phyloP scores from a whole-genome alignment of 345 rosid species.

The Mercurialis annua region DNA sequence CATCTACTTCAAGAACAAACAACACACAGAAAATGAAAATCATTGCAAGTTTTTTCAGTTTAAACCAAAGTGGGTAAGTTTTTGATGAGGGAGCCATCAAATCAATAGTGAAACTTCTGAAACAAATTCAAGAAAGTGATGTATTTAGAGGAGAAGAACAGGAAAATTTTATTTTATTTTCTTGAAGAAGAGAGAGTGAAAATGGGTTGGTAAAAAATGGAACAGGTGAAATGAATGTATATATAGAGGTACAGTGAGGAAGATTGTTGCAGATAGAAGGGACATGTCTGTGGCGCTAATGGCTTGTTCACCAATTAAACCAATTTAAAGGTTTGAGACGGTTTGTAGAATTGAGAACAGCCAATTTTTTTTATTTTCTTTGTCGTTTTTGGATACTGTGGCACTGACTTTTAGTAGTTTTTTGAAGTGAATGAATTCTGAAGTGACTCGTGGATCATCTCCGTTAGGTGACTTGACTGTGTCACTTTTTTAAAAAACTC shows the following conservation, averaged over 20 bases:
- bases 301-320: constrained; percentile 26
- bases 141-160: neutral
- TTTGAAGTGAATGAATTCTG: constrained; percentile 12
- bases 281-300: constrained; percentile 30
- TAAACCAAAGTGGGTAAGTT: constrained; percentile 16
- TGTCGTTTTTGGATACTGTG: constrained; percentile 34
- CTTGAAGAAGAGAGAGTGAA: neutral
- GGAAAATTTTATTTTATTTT: neutral
- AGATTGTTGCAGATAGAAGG: constrained; percentile 28
- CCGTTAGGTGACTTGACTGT: constrained; percentile 1
- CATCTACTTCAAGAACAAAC: neutral
- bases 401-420: constrained; percentile 22
- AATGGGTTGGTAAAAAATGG: neutral
- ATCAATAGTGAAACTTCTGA: neutral
- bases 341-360: constrained; percentile 4
- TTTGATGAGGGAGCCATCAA: constrained; percentile 29
- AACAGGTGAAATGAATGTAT: neutral
- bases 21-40: constrained; percentile 18
- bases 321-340: constrained; percentile 8
- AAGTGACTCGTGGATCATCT: constrained; percentile 13
- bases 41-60: constrained; percentile 19
- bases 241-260: neutral
- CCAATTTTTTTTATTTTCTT: neutral
- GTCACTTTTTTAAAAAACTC: no score
- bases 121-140: neutral